These are phyloP conservation scores for Galerina sulciceps DNA, from an alignment of 768 basidiomycete species.

Conservation along the genomic window DNA sequence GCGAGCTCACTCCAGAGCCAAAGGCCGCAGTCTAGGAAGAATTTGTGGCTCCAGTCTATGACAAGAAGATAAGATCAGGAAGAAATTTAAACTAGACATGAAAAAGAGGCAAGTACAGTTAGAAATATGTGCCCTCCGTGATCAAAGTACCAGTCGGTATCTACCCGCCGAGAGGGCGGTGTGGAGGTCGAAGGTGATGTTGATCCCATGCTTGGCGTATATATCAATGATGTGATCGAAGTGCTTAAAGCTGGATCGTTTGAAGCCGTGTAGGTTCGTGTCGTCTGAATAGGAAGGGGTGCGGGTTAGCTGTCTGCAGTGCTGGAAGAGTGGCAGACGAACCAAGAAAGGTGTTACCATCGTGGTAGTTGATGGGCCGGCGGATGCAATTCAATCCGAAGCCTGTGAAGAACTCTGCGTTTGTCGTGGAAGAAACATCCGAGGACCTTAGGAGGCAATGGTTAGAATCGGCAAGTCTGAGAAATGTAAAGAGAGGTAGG, in stretches of 20 bases:
- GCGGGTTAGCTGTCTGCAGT: no score
- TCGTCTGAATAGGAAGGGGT: no score
- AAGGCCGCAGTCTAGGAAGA: slow-evolving; percentile 83
- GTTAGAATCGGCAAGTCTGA: neutral
- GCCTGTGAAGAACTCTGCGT: slow-evolving; percentile 77
- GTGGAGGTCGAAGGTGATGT: slow-evolving; percentile 82
- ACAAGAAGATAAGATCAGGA: neutral
- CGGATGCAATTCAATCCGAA: slow-evolving; percentile 79
- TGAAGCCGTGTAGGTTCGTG: no score
- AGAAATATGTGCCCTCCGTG: slow-evolving; percentile 68
- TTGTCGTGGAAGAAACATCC: slow-evolving; percentile 82
- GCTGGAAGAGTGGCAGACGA: no score
- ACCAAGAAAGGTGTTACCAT: no score
- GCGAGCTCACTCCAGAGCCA: slow-evolving; percentile 80
- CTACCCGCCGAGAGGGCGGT: slow-evolving; percentile 77
- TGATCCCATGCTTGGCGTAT: slow-evolving; percentile 77
- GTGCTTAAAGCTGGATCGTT: no score
- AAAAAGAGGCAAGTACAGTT: slow-evolving; percentile 43
- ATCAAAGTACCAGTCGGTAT: slow-evolving; percentile 82
- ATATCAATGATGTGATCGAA: no score
- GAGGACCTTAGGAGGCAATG: slow-evolving; percentile 69
- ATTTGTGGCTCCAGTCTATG: slow-evolving; percentile 82
- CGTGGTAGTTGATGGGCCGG: no score
- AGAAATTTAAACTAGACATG: neutral
- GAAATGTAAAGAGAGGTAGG: slow-evolving; percentile 1